Evolutionary conservation across 345 rosid species (phyloP).

Genomic region (Corchorus olitorius): DNA sequence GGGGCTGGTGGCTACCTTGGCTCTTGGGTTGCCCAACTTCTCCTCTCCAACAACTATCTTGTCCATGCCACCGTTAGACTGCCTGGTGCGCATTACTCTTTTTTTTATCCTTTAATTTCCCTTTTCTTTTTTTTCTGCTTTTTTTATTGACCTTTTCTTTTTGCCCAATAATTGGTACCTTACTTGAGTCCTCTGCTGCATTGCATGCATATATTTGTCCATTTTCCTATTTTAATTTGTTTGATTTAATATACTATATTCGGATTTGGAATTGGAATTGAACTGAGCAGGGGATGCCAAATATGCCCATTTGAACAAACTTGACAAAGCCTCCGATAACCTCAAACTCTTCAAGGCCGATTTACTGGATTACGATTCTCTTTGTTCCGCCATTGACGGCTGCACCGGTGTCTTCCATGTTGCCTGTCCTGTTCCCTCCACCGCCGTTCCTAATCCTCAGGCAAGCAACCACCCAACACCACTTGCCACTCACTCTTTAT

Average conservation of each 20-base stretch:
- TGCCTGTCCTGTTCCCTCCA: slow-evolving; percentile 61
- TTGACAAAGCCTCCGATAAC: slow-evolving; percentile 56
- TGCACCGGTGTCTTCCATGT: slow-evolving; percentile 73
- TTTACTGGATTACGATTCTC: slow-evolving; percentile 49
- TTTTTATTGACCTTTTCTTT: not conserved
- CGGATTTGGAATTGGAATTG: not conserved
- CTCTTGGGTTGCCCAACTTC: slow-evolving; percentile 67
- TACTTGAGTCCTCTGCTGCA: too few species aligned
- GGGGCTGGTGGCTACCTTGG: slow-evolving; percentile 77
- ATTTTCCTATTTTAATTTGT: too few species aligned
- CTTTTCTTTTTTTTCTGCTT: not conserved
- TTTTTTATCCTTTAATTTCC: too few species aligned
- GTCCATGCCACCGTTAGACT: slow-evolving; percentile 72
- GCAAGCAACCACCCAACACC: not conserved
- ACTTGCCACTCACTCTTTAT: not conserved
- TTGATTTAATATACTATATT: too few species aligned
- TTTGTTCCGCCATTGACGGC: slow-evolving; percentile 49
- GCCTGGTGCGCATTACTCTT: slow-evolving; percentile 34
- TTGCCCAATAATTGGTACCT: too few species aligned
- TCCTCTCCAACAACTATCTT: slow-evolving; percentile 49
- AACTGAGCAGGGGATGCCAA: slow-evolving; percentile 44
- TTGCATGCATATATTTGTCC: too few species aligned
- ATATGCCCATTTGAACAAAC: slow-evolving; percentile 49
- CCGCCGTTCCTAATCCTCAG: slow-evolving; percentile 40
- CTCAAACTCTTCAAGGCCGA: slow-evolving; percentile 72